Conservation (phyloP, 805 yeast genomes). For the Yamadazyma takamatsuzukensis region DNA sequence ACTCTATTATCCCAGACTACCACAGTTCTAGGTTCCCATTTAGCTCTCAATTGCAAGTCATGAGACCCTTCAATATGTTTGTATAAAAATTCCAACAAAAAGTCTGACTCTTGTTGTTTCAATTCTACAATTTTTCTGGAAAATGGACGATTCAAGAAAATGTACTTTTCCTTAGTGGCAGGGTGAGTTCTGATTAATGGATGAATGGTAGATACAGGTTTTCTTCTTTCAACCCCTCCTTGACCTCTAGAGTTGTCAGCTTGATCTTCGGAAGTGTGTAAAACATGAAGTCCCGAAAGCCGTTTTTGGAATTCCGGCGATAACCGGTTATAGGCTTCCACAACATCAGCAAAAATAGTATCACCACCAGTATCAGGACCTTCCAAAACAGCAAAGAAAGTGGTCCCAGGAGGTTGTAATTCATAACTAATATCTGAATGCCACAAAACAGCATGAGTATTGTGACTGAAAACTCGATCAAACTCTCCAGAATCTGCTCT, state of each 20-base stretch:
- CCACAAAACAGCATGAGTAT: conserved; percentile 32
- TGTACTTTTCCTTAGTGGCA: conserved; percentile 26
- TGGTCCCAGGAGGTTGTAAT: conserved; percentile 32
- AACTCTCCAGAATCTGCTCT: conserved; percentile 27
- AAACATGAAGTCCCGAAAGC: conserved; percentile 29
- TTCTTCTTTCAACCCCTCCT: conserved; percentile 33
- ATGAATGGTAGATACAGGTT: conserved; percentile 31
- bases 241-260: conserved; percentile 23
- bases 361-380: conserved; percentile 38
- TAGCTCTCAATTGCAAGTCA: conserved; percentile 34
- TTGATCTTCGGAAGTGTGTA: conserved; percentile 33
- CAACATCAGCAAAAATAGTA: conserved; percentile 34
- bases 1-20: conserved; percentile 36
- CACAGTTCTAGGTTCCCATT: conserved; percentile 35
- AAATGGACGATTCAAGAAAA: conserved; percentile 32
- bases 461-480: conserved; percentile 22
- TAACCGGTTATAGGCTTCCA: conserved; percentile 34
- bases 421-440: conserved; percentile 37
- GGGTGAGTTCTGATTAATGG: conserved; percentile 36
- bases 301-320: conserved; percentile 32
- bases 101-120: conserved; percentile 31
- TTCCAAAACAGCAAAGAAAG: conserved; percentile 32
- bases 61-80: conserved; percentile 30
- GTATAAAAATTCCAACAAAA: conserved; percentile 27
- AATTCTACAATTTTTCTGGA: conserved; percentile 33